phyloP scores from a whole-genome alignment of 495 filamentous ascomycete genomes.

The Daldinia concentrica region DNA sequence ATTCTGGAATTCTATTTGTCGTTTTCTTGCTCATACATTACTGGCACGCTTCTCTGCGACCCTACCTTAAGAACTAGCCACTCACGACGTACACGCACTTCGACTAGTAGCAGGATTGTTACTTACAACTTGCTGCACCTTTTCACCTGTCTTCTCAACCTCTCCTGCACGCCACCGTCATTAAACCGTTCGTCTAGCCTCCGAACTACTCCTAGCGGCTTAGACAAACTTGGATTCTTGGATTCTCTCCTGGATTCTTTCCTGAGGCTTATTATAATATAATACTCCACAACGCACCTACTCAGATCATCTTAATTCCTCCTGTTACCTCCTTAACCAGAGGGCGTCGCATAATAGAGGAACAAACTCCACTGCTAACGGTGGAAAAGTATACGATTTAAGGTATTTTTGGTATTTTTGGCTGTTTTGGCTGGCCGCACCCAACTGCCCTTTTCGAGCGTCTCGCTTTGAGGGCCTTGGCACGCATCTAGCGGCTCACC shows the following conservation, averaged over 20 bases:
- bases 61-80: constrained; percentile 2
- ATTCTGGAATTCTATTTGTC: constrained; percentile 7
- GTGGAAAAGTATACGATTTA: constrained; percentile 15
- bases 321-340: neutral
- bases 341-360: constrained; percentile 33
- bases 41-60: constrained; percentile 6
- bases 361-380: constrained; percentile 21
- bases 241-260: constrained; percentile 2
- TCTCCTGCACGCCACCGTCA: neutral
- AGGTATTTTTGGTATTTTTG: constrained; percentile 22
- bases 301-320: constrained; percentile 31
- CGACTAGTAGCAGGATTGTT: constrained; percentile 10
- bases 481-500: constrained; percentile 27
- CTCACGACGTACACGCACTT: constrained; percentile 6
- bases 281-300: constrained; percentile 19
- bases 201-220: constrained; percentile 24
- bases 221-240: constrained; percentile 16
- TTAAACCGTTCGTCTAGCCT: constrained; percentile 1
- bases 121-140: neutral
- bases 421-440: constrained; percentile 28
- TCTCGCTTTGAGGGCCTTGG: constrained; percentile 29
- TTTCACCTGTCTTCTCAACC: neutral
- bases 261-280: constrained; percentile 1
- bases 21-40: constrained; percentile 17
- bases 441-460: constrained; percentile 41